phyloP scores from a whole-genome alignment of 1,284 basidiomycete species.

The Malassezia brasiliensis region DNA sequence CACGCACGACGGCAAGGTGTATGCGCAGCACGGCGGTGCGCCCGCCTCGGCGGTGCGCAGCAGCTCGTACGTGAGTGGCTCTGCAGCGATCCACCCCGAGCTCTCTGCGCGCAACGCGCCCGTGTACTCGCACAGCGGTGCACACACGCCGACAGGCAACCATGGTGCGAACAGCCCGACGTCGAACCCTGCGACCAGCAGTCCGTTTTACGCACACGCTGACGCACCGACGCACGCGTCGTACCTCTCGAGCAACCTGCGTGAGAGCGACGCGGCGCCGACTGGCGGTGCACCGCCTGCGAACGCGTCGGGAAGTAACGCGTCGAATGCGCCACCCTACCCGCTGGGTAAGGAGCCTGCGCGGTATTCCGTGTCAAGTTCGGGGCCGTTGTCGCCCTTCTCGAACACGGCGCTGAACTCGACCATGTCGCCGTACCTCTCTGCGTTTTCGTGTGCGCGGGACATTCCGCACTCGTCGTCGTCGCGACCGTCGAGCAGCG shows the following conservation, averaged over 20 bases:
- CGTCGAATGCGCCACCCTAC: not conserved
- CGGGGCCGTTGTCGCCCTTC: constrained; percentile 40
- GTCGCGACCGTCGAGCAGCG: constrained; percentile 22
- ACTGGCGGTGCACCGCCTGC: not conserved
- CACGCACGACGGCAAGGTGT: constrained; percentile 11
- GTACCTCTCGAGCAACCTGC: not conserved
- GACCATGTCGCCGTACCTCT: constrained; percentile 43
- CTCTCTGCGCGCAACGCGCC: constrained; percentile 5
- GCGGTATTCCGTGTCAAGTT: constrained; percentile 33
- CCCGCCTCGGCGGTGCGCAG: not conserved
- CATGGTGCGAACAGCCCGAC: constrained; percentile 8
- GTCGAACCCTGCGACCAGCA: not conserved
- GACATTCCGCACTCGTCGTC: constrained; percentile 42
- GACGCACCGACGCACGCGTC: constrained; percentile 1
- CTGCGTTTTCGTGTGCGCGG: constrained; percentile 44
- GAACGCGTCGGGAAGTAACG: not conserved
- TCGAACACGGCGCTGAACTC: constrained; percentile 41
- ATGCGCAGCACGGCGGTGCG: not conserved
- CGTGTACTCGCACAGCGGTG: constrained; percentile 4
- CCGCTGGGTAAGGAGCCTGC: constrained; percentile 27
- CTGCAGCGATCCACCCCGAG: constrained; percentile 13
- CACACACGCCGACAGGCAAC: constrained; percentile 1
- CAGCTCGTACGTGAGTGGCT: constrained; percentile 5
- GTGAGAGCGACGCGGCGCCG: not conserved
- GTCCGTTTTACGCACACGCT: not conserved